Base-by-base conservation (phyloP, 805 yeast genomes). In the Starmera quercuum region DNA sequence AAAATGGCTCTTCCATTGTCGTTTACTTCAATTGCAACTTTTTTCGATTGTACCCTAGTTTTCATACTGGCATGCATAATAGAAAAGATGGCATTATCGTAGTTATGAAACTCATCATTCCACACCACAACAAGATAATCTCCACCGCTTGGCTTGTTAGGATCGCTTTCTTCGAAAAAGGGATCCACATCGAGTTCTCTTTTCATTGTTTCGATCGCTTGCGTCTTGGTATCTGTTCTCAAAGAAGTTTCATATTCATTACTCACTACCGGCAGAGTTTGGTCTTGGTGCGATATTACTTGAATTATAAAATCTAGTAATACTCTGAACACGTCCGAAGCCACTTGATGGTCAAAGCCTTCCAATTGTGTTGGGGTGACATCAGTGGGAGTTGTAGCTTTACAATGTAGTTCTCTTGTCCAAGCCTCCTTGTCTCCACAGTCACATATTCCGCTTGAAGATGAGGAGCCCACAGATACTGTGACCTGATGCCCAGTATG, bases 101-200 rank as follows among this genome's bases (percentile, higher is more conserved):
- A 72, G 45, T 74, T 71, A 47, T 83, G 92, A 42, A 64, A 66
- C 46, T 83, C 92, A 49, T 83, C 94, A 52, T 83, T 83, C 82
- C 88, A 83, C n/a, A 81, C 61, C 16, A 78, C 49, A 21, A 82
- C 60, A 27, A 63, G 56, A 59, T 70, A 77, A 11, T 61, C 56
- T 15, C 56, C 37, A 2, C 27, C 26, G 11, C 13, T 18, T 14
- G 20, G 12, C 3, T 15, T 24, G 27, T 18, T 17, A 30, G 8
- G 5, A 26, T 31, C 27, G 30, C n/a, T 17, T 29, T 31, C 39
- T n/a, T n/a, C n/a, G n/a, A n/a, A n/a, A 30, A 14, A 41, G 35
- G 5, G 9, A 10, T 20, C 32, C 27, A 15, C 14, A 2, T 30
- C 20, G 3, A 44, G 7, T 7, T 43, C 46, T 4, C 34, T 33